A percentile compares a stretch with the other conserved stretches of the same genome.
Conservation (phyloP, 2,329 filamentous ascomycete species). For the Harringtonia aguacate region DNA sequence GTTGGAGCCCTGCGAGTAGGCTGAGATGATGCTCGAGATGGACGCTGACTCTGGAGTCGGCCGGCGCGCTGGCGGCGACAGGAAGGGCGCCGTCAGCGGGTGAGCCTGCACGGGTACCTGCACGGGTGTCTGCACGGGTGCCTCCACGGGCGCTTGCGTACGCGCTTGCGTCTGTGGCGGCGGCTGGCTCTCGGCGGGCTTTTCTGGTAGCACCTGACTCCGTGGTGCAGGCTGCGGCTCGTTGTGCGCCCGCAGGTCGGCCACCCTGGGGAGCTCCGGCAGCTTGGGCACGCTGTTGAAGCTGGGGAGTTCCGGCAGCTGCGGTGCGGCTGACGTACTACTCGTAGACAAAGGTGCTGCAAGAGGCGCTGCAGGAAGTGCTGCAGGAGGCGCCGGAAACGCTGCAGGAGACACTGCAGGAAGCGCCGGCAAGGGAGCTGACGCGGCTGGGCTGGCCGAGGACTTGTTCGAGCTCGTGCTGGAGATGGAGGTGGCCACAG, state of each 20-base stretch:
- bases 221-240: too few species aligned
- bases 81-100: constrained; percentile 5
- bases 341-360: background rate
- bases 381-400: background rate
- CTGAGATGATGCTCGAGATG: constrained; percentile 43
- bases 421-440: too few species aligned
- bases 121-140: constrained; percentile 5
- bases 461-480: background rate
- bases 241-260: background rate
- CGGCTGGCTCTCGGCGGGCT: background rate
- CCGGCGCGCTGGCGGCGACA: constrained; percentile 10
- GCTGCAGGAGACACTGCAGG: too few species aligned
- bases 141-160: background rate
- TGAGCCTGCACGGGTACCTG: constrained; percentile 12
- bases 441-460: too few species aligned
- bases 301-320: constrained; percentile 4
- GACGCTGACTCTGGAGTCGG: constrained; percentile 22
- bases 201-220: too few species aligned
- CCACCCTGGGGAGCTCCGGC: background rate
- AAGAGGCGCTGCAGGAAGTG: background rate
- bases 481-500: background rate
- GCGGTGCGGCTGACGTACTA: background rate
- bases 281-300: background rate
- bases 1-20: constrained; percentile 29
- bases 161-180: background rate